These are phyloP conservation scores for Rhododendron ferrugineum DNA, from an alignment of 148 eudicot genomes.

Conservation along the genomic window DNA sequence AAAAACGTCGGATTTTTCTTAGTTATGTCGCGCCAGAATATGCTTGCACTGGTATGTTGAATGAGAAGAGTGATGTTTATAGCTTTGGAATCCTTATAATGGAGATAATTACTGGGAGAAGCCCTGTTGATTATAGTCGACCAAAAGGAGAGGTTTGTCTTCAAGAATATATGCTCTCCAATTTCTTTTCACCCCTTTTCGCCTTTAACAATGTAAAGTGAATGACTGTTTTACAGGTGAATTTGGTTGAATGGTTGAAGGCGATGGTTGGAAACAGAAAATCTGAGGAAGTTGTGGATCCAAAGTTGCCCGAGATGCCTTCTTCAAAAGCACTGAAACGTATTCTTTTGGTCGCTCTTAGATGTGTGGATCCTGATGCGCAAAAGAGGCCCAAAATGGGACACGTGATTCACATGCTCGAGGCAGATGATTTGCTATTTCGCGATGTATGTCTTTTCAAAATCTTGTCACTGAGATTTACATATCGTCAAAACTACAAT, in stretches of 20 bases:
- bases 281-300: conserved; percentile 86
- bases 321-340: conserved; percentile 75
- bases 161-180: neutral
- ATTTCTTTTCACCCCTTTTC: neutral
- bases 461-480: neutral
- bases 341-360: conserved; percentile 64
- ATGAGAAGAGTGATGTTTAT: conserved; percentile 75
- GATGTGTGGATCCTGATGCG: conserved; percentile 80
- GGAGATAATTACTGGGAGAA: conserved; percentile 81
- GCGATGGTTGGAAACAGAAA: conserved; percentile 70
- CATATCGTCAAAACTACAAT: neutral
- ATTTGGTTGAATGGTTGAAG: conserved; percentile 81
- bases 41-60: conserved; percentile 89
- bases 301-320: conserved; percentile 67
- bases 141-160: conserved; percentile 70
- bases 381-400: conserved; percentile 90
- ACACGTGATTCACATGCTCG: conserved; percentile 88
- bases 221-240: conserved; percentile 40
- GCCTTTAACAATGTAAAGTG: neutral
- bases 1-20: conserved; percentile 3
- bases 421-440: conserved; percentile 67
- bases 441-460: conserved; percentile 43
- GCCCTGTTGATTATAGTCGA: conserved; percentile 74
- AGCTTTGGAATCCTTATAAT: conserved; percentile 79
- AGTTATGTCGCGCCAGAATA: conserved; percentile 90